Percentiles rank a stretch among this genome's conserved stretches.
These are phyloP conservation scores for Hemerocallis citrina DNA, from an alignment of 106 monocot species.

Conservation along the genomic window DNA sequence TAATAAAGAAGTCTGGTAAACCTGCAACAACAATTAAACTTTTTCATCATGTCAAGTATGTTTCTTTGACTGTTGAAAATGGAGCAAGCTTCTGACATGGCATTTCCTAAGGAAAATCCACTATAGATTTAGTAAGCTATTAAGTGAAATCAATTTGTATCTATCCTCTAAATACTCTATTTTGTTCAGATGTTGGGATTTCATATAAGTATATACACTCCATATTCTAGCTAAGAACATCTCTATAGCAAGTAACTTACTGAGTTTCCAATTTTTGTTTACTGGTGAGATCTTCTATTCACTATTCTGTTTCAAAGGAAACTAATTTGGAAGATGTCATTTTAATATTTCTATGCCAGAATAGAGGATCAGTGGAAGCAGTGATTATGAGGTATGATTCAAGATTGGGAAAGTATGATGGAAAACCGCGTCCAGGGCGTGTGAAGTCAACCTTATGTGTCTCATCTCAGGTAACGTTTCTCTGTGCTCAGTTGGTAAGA, in stretches of 20 bases:
- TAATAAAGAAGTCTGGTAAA: too few species aligned
- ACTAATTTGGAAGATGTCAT: background rate
- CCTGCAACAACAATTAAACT: too few species aligned
- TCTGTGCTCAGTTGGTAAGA: constrained; percentile 20
- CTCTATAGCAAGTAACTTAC: background rate
- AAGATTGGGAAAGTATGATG: constrained; percentile 84
- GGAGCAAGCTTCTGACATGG: too few species aligned
- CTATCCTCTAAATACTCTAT: too few species aligned
- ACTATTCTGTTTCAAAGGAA: background rate
- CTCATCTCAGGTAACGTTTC: constrained; percentile 75
- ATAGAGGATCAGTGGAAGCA: constrained; percentile 70
- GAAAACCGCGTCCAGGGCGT: constrained; percentile 84
- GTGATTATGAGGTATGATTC: constrained; percentile 99
- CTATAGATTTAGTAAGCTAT: too few species aligned
- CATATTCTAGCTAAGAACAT: background rate
- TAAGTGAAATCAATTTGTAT: too few species aligned
- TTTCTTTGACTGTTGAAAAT: too few species aligned
- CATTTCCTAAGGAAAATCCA: too few species aligned
- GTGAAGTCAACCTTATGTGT: constrained; percentile 84
- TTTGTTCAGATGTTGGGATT: too few species aligned
- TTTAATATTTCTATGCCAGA: constrained; percentile 38
- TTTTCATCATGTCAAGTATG: too few species aligned
- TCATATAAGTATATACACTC: too few species aligned
- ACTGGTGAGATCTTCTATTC: background rate
- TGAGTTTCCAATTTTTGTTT: background rate